phyloP scores from a whole-genome alignment of 352 stramenopile species.

The Phytophthora idaei region DNA sequence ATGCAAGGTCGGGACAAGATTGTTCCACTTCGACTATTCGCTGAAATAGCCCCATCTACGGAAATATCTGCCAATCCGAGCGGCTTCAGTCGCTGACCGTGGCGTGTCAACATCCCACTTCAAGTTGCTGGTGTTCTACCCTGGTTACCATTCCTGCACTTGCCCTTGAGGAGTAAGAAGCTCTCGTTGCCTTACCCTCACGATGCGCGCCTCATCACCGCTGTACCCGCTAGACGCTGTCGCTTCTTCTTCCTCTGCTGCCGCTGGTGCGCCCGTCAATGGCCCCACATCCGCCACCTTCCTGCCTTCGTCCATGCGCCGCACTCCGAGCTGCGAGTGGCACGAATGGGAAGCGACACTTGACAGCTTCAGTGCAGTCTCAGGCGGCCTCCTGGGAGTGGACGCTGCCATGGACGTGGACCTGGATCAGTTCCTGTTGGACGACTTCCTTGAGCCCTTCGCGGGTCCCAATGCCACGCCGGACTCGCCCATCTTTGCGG shows the following conservation, averaged over 20 bases:
- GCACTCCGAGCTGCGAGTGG: constrained; percentile 47
- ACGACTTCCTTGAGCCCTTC: constrained; percentile 71
- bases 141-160: constrained; percentile 10
- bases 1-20: not conserved
- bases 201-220: constrained; percentile 30
- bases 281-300: constrained; percentile 2
- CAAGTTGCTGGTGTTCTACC: constrained; percentile 2
- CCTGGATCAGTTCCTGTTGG: constrained; percentile 68
- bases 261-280: not conserved
- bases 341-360: constrained; percentile 48
- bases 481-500: constrained; percentile 36
- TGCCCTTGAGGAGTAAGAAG: constrained; percentile 5
- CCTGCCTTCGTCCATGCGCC: constrained; percentile 23
- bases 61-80: constrained; percentile 1
- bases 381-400: constrained; percentile 13
- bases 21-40: not conserved
- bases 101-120: constrained; percentile 6
- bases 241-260: constrained; percentile 26
- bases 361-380: constrained; percentile 29
- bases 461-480: constrained; percentile 27
- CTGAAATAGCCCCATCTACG: not conserved
- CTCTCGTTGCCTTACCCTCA: not conserved
- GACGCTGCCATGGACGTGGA: constrained; percentile 54
- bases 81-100: constrained; percentile 2
- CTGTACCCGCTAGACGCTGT: constrained; percentile 20